phyloP scores from a whole-genome alignment of 352 stramenopile species.

The Pythium insidiosum region DNA sequence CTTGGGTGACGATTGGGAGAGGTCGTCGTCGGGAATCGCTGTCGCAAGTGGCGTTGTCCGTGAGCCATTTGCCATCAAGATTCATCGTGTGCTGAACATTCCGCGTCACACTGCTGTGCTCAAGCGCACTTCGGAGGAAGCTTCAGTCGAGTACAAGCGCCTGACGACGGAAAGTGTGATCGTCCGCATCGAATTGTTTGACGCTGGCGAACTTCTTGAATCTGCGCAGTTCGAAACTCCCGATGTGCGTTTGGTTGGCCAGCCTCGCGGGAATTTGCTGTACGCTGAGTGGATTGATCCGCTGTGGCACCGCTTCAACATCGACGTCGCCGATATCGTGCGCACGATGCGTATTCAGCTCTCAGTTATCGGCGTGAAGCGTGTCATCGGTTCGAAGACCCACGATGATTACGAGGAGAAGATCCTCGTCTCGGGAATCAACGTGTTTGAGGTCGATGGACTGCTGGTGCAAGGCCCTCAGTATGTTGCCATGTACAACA shows the following conservation, averaged over 20 bases:
- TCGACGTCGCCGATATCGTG: constrained; percentile 57
- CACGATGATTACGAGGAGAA: constrained; percentile 42
- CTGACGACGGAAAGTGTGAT: constrained; percentile 60
- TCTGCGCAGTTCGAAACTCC: constrained; percentile 55
- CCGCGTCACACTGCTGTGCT: constrained; percentile 54
- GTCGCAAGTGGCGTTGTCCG: constrained; percentile 49
- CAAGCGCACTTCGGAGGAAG: constrained; percentile 67
- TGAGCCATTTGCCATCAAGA: constrained; percentile 59
- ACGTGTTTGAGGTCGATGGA: constrained; percentile 77
- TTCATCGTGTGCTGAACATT: constrained; percentile 81
- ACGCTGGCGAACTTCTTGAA: constrained; percentile 65
- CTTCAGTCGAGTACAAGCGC: constrained; percentile 30
- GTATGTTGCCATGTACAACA: constrained; percentile 81
- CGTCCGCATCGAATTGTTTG: constrained; percentile 70
- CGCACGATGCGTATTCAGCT: constrained; percentile 72
- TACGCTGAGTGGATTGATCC: constrained; percentile 72
- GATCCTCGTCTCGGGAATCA: constrained; percentile 76
- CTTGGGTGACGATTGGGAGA: constrained; percentile 59
- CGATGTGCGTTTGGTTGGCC: constrained; percentile 63
- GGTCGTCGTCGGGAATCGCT: constrained; percentile 14
- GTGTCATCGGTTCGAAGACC: constrained; percentile 33
- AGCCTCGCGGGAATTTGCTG: constrained; percentile 61
- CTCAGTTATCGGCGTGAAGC: constrained; percentile 66
- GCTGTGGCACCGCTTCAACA: constrained; percentile 73
- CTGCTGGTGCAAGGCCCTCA: constrained; percentile 49